These are phyloP conservation scores for Rhizophlyctis rosea DNA, from an alignment of 192 early-diverging fungal species.

Conservation along the genomic window DNA sequence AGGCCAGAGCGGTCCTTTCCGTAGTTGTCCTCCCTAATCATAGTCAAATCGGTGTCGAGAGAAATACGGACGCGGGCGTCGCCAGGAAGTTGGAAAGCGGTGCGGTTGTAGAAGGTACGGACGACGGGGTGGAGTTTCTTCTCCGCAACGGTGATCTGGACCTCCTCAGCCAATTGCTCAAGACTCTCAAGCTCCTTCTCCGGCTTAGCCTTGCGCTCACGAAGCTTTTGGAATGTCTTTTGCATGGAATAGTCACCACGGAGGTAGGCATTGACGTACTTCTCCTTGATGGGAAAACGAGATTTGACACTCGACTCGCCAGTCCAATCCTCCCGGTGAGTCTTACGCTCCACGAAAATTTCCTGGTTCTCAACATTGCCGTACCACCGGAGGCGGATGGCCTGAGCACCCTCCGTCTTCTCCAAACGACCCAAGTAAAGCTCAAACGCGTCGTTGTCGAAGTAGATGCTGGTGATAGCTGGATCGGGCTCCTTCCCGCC, in stretches of 20 bases:
- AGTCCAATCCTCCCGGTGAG: conserved; percentile 85
- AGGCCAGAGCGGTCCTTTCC: conserved; percentile 64
- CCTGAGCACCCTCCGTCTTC: conserved; percentile 75
- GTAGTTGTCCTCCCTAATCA: conserved; percentile 93
- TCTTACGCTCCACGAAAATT: conserved; percentile 98
- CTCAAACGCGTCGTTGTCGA: conserved; percentile 87
- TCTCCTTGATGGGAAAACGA: conserved; percentile 91
- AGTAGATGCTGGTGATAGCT: conserved; percentile 89
- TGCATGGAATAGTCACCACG: conserved; percentile 73
- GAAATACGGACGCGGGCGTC: conserved; percentile 91
- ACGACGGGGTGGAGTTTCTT: conserved; percentile 71
- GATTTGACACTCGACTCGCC: conserved; percentile 81
- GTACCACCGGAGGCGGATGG: conserved; percentile 90
- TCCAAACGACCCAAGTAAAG: conserved; percentile 85
- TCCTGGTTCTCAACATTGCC: conserved; percentile 78
- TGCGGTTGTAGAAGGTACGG: conserved; percentile 94
- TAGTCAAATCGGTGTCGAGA: conserved; percentile 90
- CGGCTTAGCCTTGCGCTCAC: conserved; percentile 57
- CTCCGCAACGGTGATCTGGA: conserved; percentile 63
- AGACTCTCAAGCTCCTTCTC: conserved; percentile 75
- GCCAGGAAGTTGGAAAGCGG: conserved; percentile 96
- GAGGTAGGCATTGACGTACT: conserved; percentile 83
- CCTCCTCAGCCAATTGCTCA: conserved; percentile 64
- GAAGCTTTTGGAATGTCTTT: conserved; percentile 72
- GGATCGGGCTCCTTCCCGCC: conserved; percentile 69